phyloP scores from a whole-genome alignment of 208 protist genomes.

The Leishmania aethiopica region DNA sequence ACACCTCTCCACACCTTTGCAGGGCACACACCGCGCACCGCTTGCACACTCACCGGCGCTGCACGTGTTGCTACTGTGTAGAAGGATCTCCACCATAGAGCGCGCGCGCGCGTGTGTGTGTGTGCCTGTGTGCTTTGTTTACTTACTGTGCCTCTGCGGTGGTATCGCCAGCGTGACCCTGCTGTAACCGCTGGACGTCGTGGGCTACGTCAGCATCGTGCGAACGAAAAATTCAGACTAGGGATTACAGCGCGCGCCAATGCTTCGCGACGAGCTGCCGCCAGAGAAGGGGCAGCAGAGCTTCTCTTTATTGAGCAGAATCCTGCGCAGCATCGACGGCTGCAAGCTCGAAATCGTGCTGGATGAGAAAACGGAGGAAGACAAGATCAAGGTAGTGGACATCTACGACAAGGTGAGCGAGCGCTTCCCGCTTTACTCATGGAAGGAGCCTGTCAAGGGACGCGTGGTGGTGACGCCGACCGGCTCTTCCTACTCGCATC shows the following conservation, averaged over 20 bases:
- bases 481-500: constrained; percentile 62
- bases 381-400: constrained; percentile 27
- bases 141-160: background rate
- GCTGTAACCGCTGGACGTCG: background rate
- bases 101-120: background rate
- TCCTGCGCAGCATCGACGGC: constrained; percentile 76
- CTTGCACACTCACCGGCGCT: background rate
- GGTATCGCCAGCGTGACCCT: background rate
- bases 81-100: background rate
- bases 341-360: constrained; percentile 73
- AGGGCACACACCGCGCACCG: background rate
- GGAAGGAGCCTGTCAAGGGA: constrained; percentile 59
- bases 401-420: constrained; percentile 46
- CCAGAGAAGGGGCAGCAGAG: constrained; percentile 65
- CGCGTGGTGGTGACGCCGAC: constrained; percentile 58
- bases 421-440: constrained; percentile 58
- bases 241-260: constrained; percentile 9
- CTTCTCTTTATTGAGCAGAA: constrained; percentile 59
- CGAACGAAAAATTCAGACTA: background rate
- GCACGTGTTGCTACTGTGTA: background rate
- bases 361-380: constrained; percentile 31
- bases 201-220: background rate
- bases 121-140: too few relatives aligned
- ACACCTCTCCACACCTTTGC: background rate
- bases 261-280: constrained; percentile 53